A percentile compares a stretch with the other conserved stretches of the same genome.
phyloP scores from a whole-genome alignment of 2,329 filamentous ascomycete genomes.

The Aspergillus novoparasiticus region DNA sequence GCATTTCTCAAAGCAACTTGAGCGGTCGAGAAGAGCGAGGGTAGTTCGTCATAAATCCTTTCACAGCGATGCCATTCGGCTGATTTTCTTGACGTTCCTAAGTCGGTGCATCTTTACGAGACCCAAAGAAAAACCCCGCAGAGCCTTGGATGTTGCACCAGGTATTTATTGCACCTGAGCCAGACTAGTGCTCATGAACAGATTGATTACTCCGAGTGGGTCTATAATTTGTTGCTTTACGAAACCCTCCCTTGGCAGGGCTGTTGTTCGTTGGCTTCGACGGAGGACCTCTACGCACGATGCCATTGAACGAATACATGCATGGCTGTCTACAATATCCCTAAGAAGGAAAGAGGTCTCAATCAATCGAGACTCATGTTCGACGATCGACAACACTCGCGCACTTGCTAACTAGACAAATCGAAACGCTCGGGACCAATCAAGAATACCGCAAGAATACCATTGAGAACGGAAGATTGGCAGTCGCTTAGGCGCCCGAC shows the following conservation, averaged over 20 bases:
- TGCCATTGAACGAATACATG: not conserved
- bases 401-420: no score
- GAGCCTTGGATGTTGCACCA: not conserved
- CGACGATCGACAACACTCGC: not conserved
- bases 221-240: not conserved
- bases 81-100: not conserved
- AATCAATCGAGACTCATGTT: not conserved
- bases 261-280: not conserved
- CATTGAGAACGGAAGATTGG: not conserved
- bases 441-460: not conserved
- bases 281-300: not conserved
- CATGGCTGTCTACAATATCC: not conserved
- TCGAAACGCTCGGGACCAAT: not conserved
- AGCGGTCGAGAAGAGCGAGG: not conserved
- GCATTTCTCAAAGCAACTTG: constrained; percentile 17
- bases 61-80: not conserved
- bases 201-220: constrained; percentile 6
- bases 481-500: not conserved
- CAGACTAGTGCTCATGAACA: constrained; percentile 17
- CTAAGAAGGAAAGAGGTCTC: not conserved
- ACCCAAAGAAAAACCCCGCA: not conserved
- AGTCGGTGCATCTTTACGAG: not conserved
- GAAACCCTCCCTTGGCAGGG: not conserved
- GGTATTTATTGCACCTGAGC: constrained; percentile 21
- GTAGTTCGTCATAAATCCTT: not conserved